Conservation (phyloP, 148 eudicot species). For the Rhododendron molle region DNA sequence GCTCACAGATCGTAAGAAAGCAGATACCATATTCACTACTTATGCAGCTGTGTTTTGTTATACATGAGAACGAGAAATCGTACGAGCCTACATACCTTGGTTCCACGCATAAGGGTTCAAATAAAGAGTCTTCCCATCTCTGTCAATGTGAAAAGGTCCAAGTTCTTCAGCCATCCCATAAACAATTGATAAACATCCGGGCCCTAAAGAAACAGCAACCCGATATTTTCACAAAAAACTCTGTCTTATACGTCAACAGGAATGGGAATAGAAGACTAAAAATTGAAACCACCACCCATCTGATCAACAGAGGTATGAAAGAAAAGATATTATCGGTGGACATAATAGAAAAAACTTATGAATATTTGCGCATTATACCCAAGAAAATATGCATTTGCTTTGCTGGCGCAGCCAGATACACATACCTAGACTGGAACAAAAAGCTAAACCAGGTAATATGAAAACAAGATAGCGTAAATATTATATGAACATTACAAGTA, state of each 20-base stretch:
- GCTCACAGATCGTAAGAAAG: background rate
- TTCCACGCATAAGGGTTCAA: conserved; percentile 84
- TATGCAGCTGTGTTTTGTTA: background rate
- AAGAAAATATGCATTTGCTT: background rate
- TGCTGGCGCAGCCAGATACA: background rate
- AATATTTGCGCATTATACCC: background rate
- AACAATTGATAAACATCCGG: conserved; percentile 96
- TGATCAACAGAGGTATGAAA: background rate
- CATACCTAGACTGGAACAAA: background rate
- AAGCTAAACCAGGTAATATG: background rate
- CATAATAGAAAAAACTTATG: background rate
- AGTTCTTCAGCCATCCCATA: conserved; percentile 88
- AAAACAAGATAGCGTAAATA: background rate
- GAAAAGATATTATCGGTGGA: no score
- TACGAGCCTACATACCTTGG: conserved; percentile 42
- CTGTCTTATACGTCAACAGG: background rate
- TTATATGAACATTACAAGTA: background rate
- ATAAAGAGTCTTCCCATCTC: conserved; percentile 78
- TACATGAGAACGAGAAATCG: no score
- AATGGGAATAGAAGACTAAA: background rate
- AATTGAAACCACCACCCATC: background rate
- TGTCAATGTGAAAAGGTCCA: conserved; percentile 86
- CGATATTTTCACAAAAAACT: background rate
- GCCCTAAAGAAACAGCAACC: conserved; percentile 45
- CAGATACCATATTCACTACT: background rate